Evolutionary conservation across 176 grass and related monocot genomes (phyloP), one percentile per base, ranked within the genome.

Genomic region (Luzula sylvatica): DNA sequence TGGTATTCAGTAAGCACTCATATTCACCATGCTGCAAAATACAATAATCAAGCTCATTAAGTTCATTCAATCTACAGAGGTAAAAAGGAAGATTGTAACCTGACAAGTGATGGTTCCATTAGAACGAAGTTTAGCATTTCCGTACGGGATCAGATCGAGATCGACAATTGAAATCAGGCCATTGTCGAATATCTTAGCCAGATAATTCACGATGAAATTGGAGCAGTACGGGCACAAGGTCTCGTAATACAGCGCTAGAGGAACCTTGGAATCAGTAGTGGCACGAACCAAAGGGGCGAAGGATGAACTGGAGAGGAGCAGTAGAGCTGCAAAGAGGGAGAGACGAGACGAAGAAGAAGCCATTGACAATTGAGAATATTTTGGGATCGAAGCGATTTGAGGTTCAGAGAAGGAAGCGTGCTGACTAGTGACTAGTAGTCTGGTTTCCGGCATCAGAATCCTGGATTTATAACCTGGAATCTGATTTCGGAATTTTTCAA

Each of bases 191-290:
- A 95, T 82, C 20, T 73, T 59, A 45, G 80, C 66, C 30, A 95
- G 80, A 72, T 14, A 63, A 52, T 76, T 88, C 26, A 79, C 77
- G 38, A 95, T 78, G 70, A 95, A 85, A 32, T 75, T 62, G 38
- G 80, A 68, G 74, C 76, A 76, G 67, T 84, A 82, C 11, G 83
- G 89, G 69, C 83, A 88, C 15, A 88, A 47, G 23, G 76, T 63
- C 72, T 87, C 89, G 73, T 88, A 95, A 63, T 88, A 95, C 57
- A 95, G 80, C 35, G 54, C 83, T 12, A 95, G 66, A 16, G 89
- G 60, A 1, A 95, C 83, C 63, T 70, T 81, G 14, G 27, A 7
- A 17, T 7, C 66, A 14, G 11, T 22, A 38, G 40, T 53, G 3
- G 17, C 21, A 21, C 38, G 9, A 25, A n/a, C 26, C 25, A 48